phyloP scores from a whole-genome alignment of 2,329 filamentous ascomycete species.

The Stemphylium beticola region DNA sequence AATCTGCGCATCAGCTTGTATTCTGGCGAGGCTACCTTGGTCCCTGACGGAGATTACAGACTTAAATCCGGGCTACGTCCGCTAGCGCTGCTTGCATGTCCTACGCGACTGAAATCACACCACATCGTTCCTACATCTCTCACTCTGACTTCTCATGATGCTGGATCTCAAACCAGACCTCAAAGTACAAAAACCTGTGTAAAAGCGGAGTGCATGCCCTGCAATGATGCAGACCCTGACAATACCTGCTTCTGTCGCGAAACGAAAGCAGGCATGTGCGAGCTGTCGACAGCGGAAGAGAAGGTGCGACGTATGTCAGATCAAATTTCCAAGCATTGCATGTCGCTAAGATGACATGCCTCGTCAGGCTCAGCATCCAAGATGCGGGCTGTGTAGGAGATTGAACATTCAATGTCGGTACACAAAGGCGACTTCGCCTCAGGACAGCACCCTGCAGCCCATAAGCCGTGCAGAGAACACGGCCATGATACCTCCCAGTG shows the following conservation, averaged over 20 bases:
- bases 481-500: too few species aligned
- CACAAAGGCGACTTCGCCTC: not conserved
- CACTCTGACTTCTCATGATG: not conserved
- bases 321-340: slow-evolving; percentile 6
- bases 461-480: not conserved
- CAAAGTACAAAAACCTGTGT: too few species aligned
- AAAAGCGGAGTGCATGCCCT: not conserved
- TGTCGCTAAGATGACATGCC: slow-evolving; percentile 6
- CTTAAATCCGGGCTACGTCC: slow-evolving; percentile 16
- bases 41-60: too few species aligned
- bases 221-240: slow-evolving; percentile 27
- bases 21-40: too few species aligned
- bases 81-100: not conserved
- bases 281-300: slow-evolving; percentile 45
- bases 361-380: slow-evolving; percentile 30
- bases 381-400: slow-evolving; percentile 33
- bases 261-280: slow-evolving; percentile 43
- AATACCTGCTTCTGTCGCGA: slow-evolving; percentile 33
- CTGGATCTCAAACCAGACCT: too few species aligned
- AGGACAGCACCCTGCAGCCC: not conserved
- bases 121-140: not conserved
- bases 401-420: slow-evolving; percentile 36
- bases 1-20: too few species aligned
- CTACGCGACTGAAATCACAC: not conserved
- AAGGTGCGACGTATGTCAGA: slow-evolving; percentile 35